phyloP scores from a whole-genome alignment of 257 asterid species.

The Solanum habrochaites region DNA sequence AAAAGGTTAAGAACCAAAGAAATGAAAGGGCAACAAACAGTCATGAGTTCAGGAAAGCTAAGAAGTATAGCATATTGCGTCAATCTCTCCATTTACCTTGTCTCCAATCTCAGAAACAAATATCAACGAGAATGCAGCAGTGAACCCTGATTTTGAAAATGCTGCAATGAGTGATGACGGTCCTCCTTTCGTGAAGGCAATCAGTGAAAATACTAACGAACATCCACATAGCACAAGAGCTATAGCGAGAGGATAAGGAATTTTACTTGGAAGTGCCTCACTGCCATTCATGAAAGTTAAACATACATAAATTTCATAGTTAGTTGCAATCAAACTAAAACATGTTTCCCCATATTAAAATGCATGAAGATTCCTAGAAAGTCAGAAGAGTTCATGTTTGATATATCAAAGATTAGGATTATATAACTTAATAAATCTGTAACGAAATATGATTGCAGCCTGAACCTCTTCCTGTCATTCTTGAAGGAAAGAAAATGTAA shows the following conservation, averaged over 20 bases:
- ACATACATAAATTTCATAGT: constrained; percentile 12
- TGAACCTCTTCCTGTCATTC: neutral
- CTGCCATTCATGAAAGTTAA: constrained; percentile 33
- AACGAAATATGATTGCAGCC: neutral
- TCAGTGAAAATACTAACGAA: constrained; percentile 41
- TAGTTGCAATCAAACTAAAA: constrained; percentile 4
- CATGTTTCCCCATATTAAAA: neutral
- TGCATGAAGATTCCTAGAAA: neutral
- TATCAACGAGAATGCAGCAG: constrained; percentile 88
- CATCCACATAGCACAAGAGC: constrained; percentile 76
- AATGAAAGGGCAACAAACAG: neutral
- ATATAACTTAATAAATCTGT: neutral
- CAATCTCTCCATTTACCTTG: constrained; percentile 41
- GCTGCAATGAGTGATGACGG: constrained; percentile 66
- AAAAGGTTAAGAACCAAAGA: neutral
- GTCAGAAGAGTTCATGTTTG: neutral
- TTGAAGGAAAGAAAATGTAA: neutral
- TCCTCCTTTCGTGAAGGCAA: constrained; percentile 46
- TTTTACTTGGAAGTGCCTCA: constrained; percentile 43
- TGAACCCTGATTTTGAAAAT: constrained; percentile 80
- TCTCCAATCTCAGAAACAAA: constrained; percentile 94
- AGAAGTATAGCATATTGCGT: neutral
- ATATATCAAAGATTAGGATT: neutral
- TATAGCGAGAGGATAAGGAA: constrained; percentile 59
- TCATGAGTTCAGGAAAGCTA: neutral